Conservation (phyloP, 306 rosid species). For the Dalbergia cochinchinensis region DNA sequence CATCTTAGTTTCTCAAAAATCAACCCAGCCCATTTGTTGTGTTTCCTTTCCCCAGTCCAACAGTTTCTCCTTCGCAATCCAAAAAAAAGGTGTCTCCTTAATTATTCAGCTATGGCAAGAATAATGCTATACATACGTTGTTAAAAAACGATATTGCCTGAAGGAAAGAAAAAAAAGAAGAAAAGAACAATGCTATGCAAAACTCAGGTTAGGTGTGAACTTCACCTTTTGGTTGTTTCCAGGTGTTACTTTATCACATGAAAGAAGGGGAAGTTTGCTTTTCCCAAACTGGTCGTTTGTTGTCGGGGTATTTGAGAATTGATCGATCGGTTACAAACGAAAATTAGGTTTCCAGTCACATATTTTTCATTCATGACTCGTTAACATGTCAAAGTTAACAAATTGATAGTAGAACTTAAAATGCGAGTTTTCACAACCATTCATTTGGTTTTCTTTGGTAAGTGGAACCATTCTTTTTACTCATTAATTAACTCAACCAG, state of each 20-base stretch:
- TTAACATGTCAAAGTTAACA: constrained; percentile 5
- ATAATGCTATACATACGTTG: too few species aligned
- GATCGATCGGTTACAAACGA: not conserved
- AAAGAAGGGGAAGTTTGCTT: not conserved
- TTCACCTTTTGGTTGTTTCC: not conserved
- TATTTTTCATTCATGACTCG: not conserved
- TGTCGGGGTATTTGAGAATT: not conserved
- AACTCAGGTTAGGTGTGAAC: not conserved
- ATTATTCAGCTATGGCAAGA: not conserved
- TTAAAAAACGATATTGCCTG: too few species aligned
- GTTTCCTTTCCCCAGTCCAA: not conserved
- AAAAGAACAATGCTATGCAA: too few species aligned
- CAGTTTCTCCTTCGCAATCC: not conserved
- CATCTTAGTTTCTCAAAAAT: not conserved
- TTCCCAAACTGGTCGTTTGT: not conserved
- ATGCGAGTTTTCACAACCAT: not conserved
- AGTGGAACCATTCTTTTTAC: too few species aligned
- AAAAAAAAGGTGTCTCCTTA: too few species aligned
- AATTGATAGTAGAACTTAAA: not conserved
- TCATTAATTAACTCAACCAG: not conserved
- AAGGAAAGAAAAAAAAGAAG: too few species aligned
- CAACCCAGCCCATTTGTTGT: not conserved
- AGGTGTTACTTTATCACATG: not conserved
- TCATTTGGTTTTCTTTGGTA: not conserved
- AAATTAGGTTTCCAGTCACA: constrained; percentile 4